These are phyloP conservation scores for Xanthoconium purpureum DNA, from an alignment of 768 basidiomycete species.

Conservation along the genomic window DNA sequence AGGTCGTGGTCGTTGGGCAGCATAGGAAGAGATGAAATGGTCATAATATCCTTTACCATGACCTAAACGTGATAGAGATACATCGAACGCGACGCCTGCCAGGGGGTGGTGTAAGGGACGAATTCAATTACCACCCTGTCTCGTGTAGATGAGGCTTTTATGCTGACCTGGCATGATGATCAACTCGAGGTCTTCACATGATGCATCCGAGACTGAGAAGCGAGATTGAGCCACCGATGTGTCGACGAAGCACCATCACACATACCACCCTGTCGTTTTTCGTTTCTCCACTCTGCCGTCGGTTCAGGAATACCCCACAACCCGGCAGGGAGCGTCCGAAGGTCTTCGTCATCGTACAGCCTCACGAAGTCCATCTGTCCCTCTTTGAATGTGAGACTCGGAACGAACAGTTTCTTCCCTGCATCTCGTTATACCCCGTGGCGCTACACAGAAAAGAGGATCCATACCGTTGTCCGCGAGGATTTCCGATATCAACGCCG, in stretches of 20 bases:
- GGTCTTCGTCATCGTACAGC: slow-evolving; percentile 57
- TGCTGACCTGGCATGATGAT: slow-evolving; percentile 64
- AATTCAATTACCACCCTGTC: slow-evolving; percentile 5
- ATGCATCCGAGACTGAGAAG: slow-evolving; percentile 29
- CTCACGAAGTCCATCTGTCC: slow-evolving; percentile 63
- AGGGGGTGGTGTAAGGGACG: slow-evolving; percentile 7
- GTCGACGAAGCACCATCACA: slow-evolving; percentile 6
- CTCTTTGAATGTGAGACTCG: slow-evolving; percentile 51
- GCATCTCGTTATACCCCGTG: not conserved
- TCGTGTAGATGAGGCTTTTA: slow-evolving; percentile 6
- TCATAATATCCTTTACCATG: slow-evolving; percentile 87
- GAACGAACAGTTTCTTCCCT: slow-evolving; percentile 72
- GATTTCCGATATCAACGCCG: slow-evolving; percentile 47
- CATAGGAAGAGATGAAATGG: slow-evolving; percentile 60
- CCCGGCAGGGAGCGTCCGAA: slow-evolving; percentile 53
- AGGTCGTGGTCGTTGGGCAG: slow-evolving; percentile 45
- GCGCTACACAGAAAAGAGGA: not conserved
- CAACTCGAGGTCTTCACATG: slow-evolving; percentile 50
- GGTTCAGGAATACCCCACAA: slow-evolving; percentile 80
- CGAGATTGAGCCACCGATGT: not conserved
- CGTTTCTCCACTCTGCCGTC: slow-evolving; percentile 38
- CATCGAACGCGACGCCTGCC: slow-evolving; percentile 74
- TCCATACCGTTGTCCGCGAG: slow-evolving; percentile 49
- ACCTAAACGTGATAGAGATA: slow-evolving; percentile 63
- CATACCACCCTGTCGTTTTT: slow-evolving; percentile 52